phyloP scores from a whole-genome alignment of 306 rosid genomes.

The Inga oerstediana region DNA sequence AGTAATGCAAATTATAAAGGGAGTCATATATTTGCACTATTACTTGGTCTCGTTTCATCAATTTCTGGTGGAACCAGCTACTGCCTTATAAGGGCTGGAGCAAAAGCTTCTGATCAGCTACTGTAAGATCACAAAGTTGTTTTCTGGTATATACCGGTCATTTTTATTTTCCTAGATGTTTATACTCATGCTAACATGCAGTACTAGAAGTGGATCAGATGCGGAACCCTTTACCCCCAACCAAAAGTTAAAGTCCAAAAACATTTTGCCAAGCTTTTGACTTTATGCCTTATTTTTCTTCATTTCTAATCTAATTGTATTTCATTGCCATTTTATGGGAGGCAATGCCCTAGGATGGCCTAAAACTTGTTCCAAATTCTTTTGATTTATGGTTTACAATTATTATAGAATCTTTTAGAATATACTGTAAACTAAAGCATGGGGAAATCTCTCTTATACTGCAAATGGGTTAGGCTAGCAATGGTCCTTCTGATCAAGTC shows the following conservation, averaged over 20 bases:
- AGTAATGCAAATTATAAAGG: slow-evolving; percentile 30
- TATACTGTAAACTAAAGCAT: neutral
- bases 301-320: neutral
- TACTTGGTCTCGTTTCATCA: slow-evolving; percentile 68
- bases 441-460: neutral
- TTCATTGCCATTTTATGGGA: neutral
- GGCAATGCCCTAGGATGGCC: slow-evolving; percentile 1
- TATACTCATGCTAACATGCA: neutral
- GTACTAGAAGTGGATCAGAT: neutral
- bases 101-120: slow-evolving; percentile 78
- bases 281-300: neutral
- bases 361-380: slow-evolving; percentile 5
- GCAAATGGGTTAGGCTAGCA: neutral
- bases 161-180: slow-evolving; percentile 3
- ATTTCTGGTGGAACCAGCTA: slow-evolving; percentile 71
- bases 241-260: neutral
- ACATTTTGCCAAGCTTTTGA: slow-evolving; percentile 12
- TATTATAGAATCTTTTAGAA: neutral
- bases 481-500: neutral
- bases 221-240: neutral
- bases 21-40: slow-evolving; percentile 47
- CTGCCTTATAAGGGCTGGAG: slow-evolving; percentile 77
- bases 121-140: slow-evolving; percentile 56
- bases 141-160: neutral
- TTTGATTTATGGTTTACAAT: neutral